Evolutionary conservation across 257 asterid species (phyloP).

Genomic region (Forsythia suspensa): DNA sequence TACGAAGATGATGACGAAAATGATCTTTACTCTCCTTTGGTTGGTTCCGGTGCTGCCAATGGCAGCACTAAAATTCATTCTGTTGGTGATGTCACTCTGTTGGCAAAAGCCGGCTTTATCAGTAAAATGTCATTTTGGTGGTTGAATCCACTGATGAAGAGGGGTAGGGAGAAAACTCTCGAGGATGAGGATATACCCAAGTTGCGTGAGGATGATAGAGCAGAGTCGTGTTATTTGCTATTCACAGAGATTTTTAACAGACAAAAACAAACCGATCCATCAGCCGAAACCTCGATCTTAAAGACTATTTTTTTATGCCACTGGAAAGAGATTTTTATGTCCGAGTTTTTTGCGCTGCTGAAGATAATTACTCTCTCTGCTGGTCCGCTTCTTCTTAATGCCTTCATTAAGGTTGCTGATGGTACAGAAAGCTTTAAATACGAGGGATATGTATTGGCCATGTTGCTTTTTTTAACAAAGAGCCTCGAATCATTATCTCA

Average conservation of each 20-base stretch:
- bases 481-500: constrained; percentile 74
- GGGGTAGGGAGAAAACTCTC: constrained; percentile 71
- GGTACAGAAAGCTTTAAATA: constrained; percentile 56
- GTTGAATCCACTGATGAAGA: constrained; percentile 82
- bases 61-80: constrained; percentile 29
- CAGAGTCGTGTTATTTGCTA: constrained; percentile 71
- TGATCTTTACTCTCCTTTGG: constrained; percentile 58
- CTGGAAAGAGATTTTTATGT: constrained; percentile 58
- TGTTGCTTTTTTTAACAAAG: constrained; percentile 66
- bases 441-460: constrained; percentile 66
- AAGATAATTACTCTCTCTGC: constrained; percentile 71
- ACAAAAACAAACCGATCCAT: constrained; percentile 43
- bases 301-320: constrained; percentile 63
- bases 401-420: constrained; percentile 82
- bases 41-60: constrained; percentile 22
- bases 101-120: constrained; percentile 55
- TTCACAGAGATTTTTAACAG: constrained; percentile 46
- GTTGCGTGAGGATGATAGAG: constrained; percentile 65
- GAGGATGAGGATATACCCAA: constrained; percentile 78
- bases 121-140: constrained; percentile 82
- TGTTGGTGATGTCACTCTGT: constrained; percentile 37
- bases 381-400: constrained; percentile 83
- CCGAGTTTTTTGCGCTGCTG: constrained; percentile 74
- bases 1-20: constrained; percentile 27
- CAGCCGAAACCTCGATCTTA: constrained; percentile 51